Conservation (phyloP, 768 basidiomycete genomes). For the Panaeolus papilionaceus region DNA sequence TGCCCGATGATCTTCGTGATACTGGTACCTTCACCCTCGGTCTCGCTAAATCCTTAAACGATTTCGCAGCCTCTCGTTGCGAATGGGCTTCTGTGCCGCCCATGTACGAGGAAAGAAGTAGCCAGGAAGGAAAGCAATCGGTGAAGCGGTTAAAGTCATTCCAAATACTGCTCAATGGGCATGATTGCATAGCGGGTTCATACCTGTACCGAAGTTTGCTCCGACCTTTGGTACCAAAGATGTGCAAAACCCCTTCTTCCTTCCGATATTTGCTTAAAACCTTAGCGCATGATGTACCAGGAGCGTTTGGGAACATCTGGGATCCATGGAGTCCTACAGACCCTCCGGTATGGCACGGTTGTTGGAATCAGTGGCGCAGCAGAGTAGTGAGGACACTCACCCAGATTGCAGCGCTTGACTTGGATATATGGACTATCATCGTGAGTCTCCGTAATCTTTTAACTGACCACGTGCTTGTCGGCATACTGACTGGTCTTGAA, state of each 20-base stretch:
- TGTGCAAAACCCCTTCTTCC: background rate
- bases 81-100: background rate
- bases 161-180: background rate
- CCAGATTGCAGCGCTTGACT: background rate
- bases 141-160: background rate
- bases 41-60: background rate
- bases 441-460: background rate
- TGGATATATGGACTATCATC: background rate
- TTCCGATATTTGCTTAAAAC: background rate
- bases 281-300: background rate
- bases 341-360: background rate
- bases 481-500: background rate
- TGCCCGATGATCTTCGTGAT: no score
- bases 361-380: background rate
- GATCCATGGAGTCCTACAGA: background rate
- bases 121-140: no score
- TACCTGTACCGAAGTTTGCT: background rate
- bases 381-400: background rate
- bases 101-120: background rate
- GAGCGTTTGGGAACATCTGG: background rate
- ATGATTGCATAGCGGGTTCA: no score
- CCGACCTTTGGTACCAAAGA: background rate
- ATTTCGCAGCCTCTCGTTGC: slow-evolving; percentile 2
- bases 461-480: no score
- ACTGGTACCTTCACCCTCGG: background rate